These are phyloP conservation scores for Pythium phragmiticola DNA, from an alignment of 352 stramenopile genomes.

Conservation along the genomic window DNA sequence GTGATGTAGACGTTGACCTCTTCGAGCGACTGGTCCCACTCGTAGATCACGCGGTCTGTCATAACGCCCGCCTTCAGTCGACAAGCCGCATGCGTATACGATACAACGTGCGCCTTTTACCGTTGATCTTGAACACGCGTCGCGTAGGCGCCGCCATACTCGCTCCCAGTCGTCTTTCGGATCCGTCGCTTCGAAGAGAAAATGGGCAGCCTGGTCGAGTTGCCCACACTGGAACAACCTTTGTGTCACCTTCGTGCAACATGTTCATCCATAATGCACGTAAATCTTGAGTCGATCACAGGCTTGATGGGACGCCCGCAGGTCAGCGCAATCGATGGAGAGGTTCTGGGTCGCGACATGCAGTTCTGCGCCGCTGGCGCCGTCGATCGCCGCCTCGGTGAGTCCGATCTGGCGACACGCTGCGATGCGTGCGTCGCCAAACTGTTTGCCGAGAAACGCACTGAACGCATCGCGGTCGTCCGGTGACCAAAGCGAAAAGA, in stretches of 20 bases:
- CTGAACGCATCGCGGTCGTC: conserved; percentile 48
- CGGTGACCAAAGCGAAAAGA: conserved; percentile 58
- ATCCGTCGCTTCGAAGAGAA: conserved; percentile 14
- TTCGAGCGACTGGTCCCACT: conserved; percentile 96
- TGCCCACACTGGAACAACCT: conserved; percentile 10
- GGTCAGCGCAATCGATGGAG: conserved; percentile 46
- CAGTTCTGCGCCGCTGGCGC: conserved; percentile 47
- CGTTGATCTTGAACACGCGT: conserved; percentile 70
- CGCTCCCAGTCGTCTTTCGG: neutral
- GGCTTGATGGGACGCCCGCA: conserved; percentile 46
- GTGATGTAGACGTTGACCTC: conserved; percentile 96
- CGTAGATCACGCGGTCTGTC: conserved; percentile 89
- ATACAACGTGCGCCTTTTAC: conserved; percentile 23
- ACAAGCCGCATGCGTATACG: neutral
- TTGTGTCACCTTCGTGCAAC: conserved; percentile 39
- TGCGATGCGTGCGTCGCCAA: conserved; percentile 59
- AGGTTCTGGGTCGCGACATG: conserved; percentile 64
- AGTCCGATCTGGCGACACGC: conserved; percentile 65
- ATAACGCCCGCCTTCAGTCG: neutral
- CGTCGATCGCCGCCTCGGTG: conserved; percentile 55
- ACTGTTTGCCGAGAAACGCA: conserved; percentile 45
- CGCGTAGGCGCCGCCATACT: conserved; percentile 45
- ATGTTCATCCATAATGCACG: conserved; percentile 60
- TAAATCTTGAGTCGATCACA: conserved; percentile 71
- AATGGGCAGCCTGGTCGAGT: conserved; percentile 4